These are phyloP conservation scores for Cytospora piceicola DNA, from an alignment of 2,329 filamentous ascomycete species.

Conservation along the genomic window DNA sequence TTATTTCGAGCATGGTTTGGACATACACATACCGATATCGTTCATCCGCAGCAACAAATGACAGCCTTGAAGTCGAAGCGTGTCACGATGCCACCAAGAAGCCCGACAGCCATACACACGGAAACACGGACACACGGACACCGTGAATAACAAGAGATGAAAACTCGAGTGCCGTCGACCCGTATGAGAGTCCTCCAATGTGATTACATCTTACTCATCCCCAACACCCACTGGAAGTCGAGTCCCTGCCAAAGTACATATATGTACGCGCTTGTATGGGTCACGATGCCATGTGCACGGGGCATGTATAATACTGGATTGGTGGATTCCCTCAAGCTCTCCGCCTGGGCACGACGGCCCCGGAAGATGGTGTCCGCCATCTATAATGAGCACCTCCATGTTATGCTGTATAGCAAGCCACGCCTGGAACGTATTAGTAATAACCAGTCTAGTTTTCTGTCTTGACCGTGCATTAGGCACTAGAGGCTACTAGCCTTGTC, in stretches of 20 bases:
- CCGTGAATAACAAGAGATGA: not conserved
- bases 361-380: conserved; percentile 11
- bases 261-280: not conserved
- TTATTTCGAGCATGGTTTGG: no score
- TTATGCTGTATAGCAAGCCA: not conserved
- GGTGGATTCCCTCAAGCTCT: conserved; percentile 7
- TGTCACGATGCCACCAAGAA: no score
- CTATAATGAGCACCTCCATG: conserved; percentile 6
- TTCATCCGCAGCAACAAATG: not conserved
- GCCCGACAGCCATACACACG: no score
- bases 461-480: not conserved
- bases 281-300: not conserved
- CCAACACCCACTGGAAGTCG: not conserved
- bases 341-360: no score
- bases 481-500: not conserved
- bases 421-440: not conserved
- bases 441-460: not conserved
- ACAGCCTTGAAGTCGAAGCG: not conserved
- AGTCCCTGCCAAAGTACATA: not conserved
- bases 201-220: not conserved
- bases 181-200: not conserved
- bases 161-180: no score
- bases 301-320: conserved; percentile 9
- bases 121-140: not conserved
- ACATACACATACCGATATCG: no score